Percentiles rank a stretch among this genome's conserved stretches.
These are phyloP conservation scores for Backusella sp. DNA, from an alignment of 192 early-diverging fungal genomes.

Conservation along the genomic window DNA sequence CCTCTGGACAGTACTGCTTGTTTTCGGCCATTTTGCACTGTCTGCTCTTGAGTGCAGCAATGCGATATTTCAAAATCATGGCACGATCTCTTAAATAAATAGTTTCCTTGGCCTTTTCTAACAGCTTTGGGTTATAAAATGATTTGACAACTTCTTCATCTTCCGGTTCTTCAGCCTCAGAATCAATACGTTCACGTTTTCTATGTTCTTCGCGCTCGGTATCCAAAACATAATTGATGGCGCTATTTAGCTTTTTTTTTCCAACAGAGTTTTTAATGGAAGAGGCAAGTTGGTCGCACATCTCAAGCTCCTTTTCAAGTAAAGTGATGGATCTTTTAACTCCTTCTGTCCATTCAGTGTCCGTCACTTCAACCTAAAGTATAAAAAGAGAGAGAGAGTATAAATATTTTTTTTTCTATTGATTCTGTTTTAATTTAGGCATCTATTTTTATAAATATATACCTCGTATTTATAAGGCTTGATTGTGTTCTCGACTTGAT, in stretches of 20 bases:
- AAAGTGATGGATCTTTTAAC: slow-evolving; percentile 72
- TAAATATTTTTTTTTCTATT: neutral
- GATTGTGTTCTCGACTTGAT: slow-evolving; percentile 99
- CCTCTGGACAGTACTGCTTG: slow-evolving; percentile 93
- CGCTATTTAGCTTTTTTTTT: slow-evolving; percentile 77
- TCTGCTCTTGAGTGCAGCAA: slow-evolving; percentile 78
- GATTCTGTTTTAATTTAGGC: neutral
- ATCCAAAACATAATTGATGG: slow-evolving; percentile 76
- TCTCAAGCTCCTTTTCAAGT: slow-evolving; percentile 79
- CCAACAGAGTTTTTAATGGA: slow-evolving; percentile 76
- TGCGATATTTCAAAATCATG: slow-evolving; percentile 73
- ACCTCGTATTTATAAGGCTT: slow-evolving; percentile 97
- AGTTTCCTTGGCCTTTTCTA: slow-evolving; percentile 79
- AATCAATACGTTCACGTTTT: slow-evolving; percentile 18
- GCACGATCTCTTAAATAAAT: slow-evolving; percentile 76
- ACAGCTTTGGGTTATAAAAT: slow-evolving; percentile 68
- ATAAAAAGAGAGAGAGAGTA: neutral
- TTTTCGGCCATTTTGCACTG: slow-evolving; percentile 80
- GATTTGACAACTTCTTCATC: slow-evolving; percentile 59
- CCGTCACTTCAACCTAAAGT: slow-evolving; percentile 74
- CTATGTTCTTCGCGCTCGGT: slow-evolving; percentile 61
- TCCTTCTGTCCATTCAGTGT: slow-evolving; percentile 92
- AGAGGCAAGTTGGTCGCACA: slow-evolving; percentile 66
- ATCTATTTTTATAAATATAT: neutral
- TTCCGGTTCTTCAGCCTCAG: slow-evolving; percentile 31